A percentile compares a stretch with the other conserved stretches of the same genome.
Conservation (phyloP, 768 basidiomycete genomes). For the Pisolithus sp. region DNA sequence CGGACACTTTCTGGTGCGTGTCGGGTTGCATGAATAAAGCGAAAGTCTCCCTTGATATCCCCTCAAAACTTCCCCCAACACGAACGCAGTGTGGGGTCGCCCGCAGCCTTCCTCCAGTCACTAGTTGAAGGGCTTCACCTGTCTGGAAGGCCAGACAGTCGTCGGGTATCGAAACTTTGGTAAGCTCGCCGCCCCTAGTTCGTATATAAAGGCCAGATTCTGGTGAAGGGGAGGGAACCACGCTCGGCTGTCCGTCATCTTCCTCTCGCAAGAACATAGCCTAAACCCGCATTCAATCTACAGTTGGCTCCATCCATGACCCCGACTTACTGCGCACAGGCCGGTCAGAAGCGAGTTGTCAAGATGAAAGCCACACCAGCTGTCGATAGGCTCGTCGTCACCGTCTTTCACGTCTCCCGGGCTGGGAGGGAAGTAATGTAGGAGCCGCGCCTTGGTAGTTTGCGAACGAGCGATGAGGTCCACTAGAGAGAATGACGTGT, state of each 20-base stretch:
- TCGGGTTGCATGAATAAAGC: slow-evolving; percentile 89
- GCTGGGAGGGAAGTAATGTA: slow-evolving; percentile 91
- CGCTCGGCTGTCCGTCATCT: slow-evolving; percentile 32
- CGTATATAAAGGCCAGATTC: slow-evolving; percentile 88
- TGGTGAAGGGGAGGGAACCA: slow-evolving; percentile 63
- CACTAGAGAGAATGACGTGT: slow-evolving; percentile 59
- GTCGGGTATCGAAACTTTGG: slow-evolving; percentile 79
- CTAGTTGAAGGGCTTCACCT: slow-evolving; percentile 89
- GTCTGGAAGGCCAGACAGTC: slow-evolving; percentile 94
- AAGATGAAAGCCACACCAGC: slow-evolving; percentile 93
- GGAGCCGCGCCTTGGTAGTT: slow-evolving; percentile 84
- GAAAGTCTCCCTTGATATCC: slow-evolving; percentile 79
- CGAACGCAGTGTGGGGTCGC: slow-evolving; percentile 96
- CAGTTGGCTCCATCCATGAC: neutral
- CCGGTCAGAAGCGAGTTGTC: slow-evolving; percentile 92
- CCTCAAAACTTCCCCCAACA: slow-evolving; percentile 50
- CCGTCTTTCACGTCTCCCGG: slow-evolving; percentile 29
- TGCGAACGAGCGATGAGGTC: slow-evolving; percentile 69
- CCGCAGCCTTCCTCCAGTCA: slow-evolving; percentile 71
- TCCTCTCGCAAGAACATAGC: slow-evolving; percentile 75
- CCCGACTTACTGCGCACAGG: slow-evolving; percentile 67
- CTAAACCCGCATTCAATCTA: slow-evolving; percentile 29
- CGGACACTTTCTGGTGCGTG: slow-evolving; percentile 65
- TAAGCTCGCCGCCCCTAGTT: slow-evolving; percentile 70
- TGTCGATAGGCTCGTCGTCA: slow-evolving; percentile 68